Conservation (phyloP, 2,329 filamentous ascomycete species). For the Clarireedia monteithiana region DNA sequence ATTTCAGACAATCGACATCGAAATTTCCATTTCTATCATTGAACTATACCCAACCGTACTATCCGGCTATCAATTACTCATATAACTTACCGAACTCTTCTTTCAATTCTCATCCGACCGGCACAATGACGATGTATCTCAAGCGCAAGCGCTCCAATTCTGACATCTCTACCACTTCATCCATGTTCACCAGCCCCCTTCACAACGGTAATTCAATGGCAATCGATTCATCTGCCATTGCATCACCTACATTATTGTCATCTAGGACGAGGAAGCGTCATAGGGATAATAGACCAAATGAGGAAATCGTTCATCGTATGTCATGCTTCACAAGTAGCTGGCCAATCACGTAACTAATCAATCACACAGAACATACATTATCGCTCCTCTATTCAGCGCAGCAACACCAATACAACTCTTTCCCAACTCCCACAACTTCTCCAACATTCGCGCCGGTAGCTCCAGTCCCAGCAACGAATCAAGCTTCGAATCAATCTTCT, state of each 20-base stretch:
- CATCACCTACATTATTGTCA: constrained; percentile 38
- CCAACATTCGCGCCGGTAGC: constrained; percentile 14
- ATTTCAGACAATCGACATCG: neutral
- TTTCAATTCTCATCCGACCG: neutral
- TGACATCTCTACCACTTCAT: constrained; percentile 43
- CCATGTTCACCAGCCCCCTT: constrained; percentile 33
- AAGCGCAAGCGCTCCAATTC: constrained; percentile 59
- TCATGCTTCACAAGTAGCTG: neutral
- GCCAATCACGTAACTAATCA: constrained; percentile 8
- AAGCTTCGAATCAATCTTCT: constrained; percentile 38
- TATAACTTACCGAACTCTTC: neutral
- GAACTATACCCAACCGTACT: neutral
- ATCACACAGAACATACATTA: constrained; percentile 39
- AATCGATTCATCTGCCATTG: constrained; percentile 26
- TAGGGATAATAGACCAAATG: constrained; percentile 50
- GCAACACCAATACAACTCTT: constrained; percentile 25
- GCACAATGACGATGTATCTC: constrained; percentile 37
- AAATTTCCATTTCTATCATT: neutral
- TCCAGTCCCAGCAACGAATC: constrained; percentile 14
- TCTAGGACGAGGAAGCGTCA: constrained; percentile 55
- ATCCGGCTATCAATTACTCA: neutral
- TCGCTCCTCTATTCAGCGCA: constrained; percentile 51
- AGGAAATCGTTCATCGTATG: constrained; percentile 36
- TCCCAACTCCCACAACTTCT: constrained; percentile 12
- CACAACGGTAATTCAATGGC: constrained; percentile 31